Conservation (phyloP, 805 yeast genomes). For the Babjeviella inositovora region DNA sequence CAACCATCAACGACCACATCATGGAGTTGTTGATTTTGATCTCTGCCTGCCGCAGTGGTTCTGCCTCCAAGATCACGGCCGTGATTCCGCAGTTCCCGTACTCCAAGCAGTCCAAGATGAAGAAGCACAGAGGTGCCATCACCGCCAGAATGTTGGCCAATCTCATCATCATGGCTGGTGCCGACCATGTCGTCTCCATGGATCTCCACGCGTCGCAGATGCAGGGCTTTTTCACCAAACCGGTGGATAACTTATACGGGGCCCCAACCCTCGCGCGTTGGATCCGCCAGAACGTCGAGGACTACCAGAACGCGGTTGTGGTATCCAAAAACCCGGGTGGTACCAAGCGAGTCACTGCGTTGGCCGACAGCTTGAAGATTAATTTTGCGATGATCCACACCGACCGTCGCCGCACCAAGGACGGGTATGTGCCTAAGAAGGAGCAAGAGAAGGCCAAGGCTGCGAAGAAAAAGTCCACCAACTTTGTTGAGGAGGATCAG, state of each 20-base stretch:
- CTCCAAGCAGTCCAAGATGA: constrained; percentile 95
- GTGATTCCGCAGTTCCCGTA: constrained; percentile 97
- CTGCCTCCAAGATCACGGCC: constrained; percentile 94
- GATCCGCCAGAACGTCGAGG: constrained; percentile 82
- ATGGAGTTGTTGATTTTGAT: constrained; percentile 92
- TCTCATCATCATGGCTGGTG: constrained; percentile 93
- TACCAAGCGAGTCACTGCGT: constrained; percentile 91
- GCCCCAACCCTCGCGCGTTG: constrained; percentile 94
- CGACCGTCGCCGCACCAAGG: constrained; percentile 84
- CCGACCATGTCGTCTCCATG: constrained; percentile 97
- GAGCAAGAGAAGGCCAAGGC: constrained; percentile 26
- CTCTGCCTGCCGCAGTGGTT: constrained; percentile 94
- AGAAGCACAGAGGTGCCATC: constrained; percentile 96
- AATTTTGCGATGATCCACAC: constrained; percentile 99
- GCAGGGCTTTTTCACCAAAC: constrained; percentile 97
- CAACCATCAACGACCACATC: constrained; percentile 80
- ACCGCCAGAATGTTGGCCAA: constrained; percentile 98
- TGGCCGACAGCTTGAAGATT: constrained; percentile 92
- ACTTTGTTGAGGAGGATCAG: constrained; percentile 35
- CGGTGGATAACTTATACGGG: constrained; percentile 92
- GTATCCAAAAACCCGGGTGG: constrained; percentile 99
- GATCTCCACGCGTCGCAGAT: constrained; percentile 93
- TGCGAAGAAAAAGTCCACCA: constrained; percentile 23
- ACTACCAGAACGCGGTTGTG: constrained; percentile 80
- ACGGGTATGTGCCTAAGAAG: constrained; percentile 23